Conservation (phyloP, 371 early-diverging fungal genomes). For the Syncephalastrum contaminatum region DNA sequence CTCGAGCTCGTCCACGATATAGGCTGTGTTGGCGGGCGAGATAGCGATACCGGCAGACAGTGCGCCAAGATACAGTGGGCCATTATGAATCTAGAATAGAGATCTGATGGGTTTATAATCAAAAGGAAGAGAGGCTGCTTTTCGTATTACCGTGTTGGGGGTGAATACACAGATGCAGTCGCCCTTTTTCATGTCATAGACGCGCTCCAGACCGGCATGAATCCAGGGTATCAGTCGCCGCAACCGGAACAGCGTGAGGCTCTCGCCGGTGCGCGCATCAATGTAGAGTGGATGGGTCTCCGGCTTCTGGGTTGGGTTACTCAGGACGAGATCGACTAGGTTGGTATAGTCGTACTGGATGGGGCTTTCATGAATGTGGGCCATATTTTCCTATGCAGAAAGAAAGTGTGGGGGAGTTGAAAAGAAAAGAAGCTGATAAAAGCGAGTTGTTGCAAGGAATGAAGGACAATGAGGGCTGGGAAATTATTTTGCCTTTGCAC, state of each 20-base stretch:
- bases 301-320: slow-evolving; percentile 10
- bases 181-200: slow-evolving; percentile 12
- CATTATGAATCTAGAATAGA: slow-evolving; percentile 17
- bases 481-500: no score
- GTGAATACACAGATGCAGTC: slow-evolving; percentile 16
- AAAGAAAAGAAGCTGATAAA: no score
- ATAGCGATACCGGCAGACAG: slow-evolving; percentile 46
- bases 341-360: neutral
- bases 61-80: slow-evolving; percentile 7
- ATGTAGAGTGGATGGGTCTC: slow-evolving; percentile 12
- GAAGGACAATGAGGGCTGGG: no score
- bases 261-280: slow-evolving; percentile 16
- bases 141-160: slow-evolving; percentile 11
- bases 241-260: slow-evolving; percentile 8
- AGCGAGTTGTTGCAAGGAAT: no score
- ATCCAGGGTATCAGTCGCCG: slow-evolving; percentile 1
- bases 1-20: slow-evolving; percentile 67
- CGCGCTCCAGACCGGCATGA: slow-evolving; percentile 10
- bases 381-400: no score
- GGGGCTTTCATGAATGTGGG: no score
- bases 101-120: neutral
- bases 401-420: no score
- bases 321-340: slow-evolving; percentile 7
- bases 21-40: slow-evolving; percentile 63
- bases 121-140: neutral